Evolutionary conservation across 345 rosid genomes (phyloP), one percentile per base, ranked within the genome.

Genomic region (Psidium guajava): DNA sequence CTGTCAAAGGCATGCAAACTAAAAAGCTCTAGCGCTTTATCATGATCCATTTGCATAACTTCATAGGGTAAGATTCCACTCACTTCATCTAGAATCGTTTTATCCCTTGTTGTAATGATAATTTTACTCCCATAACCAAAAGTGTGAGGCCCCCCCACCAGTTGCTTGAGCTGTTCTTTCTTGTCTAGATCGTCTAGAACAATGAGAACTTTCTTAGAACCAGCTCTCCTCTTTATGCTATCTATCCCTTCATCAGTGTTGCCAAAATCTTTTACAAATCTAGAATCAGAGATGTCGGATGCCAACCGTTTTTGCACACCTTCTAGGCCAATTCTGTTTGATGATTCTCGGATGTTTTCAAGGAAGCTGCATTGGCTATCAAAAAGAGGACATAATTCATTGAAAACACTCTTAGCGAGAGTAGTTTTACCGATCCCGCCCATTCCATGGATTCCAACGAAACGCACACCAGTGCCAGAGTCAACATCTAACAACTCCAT

Each of bases 61-160:
- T 61, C 40, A n/a, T 61, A 61, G 14, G 2, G 8, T 61, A 27
- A 61, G 8, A 27, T 61, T 27, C 40, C 21, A 1, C 0, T 0
- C 3, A 3, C 73, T 27, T 59, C 11, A 27, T 61, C 40, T 0
- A 61, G 0, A 61, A 61, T 61, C 7, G 0, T 20, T 4, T 27
- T 27, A 27, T 27, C 8, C 20, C 21, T 27, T 0, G 5, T 61
- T 14, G 40, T 27, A 14, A 61, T 61, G 36, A 61, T 61, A 6
- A 59, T 59, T 2, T 0, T 28, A 1, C 12, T 32, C 22, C 0
- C 3, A 3, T 0, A 64, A 4, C 12, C 2, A 3, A 64, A 32
- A 28, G 11, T 13, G 18, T 0, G 0, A 0, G 7, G 18, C 73
- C 40, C 6, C 2, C 40, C 10, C 58, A 2, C 22, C 21, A 54